Conservation (phyloP, 2,329 filamentous ascomycete species). For the Bretziella fagacearum region DNA sequence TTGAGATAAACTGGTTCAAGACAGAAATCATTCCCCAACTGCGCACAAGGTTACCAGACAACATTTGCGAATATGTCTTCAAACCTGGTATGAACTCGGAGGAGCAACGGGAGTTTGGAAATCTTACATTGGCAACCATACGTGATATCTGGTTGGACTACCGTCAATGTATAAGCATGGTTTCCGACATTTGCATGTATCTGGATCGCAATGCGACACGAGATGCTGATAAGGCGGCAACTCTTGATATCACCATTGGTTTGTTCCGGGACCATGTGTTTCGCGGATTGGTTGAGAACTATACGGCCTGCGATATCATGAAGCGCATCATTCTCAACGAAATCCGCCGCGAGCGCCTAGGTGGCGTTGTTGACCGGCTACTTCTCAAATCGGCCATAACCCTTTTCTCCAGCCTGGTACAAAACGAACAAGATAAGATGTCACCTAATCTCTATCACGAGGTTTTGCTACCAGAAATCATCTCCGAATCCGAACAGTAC, state of each 20-base stretch:
- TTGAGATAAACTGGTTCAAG: conserved; percentile 42
- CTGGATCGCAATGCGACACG: conserved; percentile 74
- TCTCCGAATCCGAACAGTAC: conserved; percentile 53
- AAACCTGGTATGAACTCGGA: background rate
- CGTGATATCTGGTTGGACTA: conserved; percentile 76
- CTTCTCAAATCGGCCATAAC: background rate
- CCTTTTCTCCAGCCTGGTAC: background rate
- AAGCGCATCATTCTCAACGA: conserved; percentile 75
- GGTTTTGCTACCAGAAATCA: conserved; percentile 63
- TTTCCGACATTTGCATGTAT: conserved; percentile 92
- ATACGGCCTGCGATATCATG: conserved; percentile 54
- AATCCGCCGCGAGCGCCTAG: conserved; percentile 39
- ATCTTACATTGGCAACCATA: conserved; percentile 54
- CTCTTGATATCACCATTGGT: conserved; percentile 71
- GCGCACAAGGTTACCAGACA: background rate
- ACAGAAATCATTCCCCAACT: background rate
- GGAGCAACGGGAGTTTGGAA: conserved; percentile 32
- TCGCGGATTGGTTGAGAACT: conserved; percentile 35
- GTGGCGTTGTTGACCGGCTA: conserved; percentile 20
- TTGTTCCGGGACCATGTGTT: conserved; percentile 80
- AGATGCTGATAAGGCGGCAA: conserved; percentile 53
- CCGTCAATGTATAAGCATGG: conserved; percentile 88
- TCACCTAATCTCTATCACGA: conserved; percentile 22
- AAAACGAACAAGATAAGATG: background rate
- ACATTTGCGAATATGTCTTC: background rate